phyloP scores from a whole-genome alignment of 2,329 filamentous ascomycete species.

The Torrubiellomyces zombiae region DNA sequence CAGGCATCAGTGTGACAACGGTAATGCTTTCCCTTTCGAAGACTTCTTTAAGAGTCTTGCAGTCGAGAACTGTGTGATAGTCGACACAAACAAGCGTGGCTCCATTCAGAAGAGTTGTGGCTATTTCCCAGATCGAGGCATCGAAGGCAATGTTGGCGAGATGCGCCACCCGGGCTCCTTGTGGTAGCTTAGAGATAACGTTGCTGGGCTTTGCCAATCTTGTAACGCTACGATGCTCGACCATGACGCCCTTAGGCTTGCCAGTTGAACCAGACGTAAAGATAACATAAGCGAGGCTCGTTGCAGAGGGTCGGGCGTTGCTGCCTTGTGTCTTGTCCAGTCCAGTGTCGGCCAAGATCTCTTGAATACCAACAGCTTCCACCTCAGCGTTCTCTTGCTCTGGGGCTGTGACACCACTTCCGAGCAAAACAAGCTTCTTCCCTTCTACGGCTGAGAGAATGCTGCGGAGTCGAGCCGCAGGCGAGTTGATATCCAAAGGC shows the following conservation, averaged over 20 bases:
- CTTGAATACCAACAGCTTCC: no score
- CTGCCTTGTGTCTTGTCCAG: no score
- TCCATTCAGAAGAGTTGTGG: constrained; percentile 4
- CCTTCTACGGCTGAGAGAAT: constrained; percentile 6
- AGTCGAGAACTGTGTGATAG: constrained; percentile 5
- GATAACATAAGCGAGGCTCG: constrained; percentile 10
- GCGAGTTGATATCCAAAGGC: constrained; percentile 8
- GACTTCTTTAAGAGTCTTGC: constrained; percentile 6
- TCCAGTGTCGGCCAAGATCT: no score
- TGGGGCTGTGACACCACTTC: constrained; percentile 1
- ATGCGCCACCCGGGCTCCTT: constrained; percentile 3
- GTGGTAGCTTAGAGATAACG: constrained; percentile 6
- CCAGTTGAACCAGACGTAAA: constrained; percentile 10
- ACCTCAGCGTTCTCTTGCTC: constrained; percentile 2
- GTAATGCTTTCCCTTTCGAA: constrained; percentile 8
- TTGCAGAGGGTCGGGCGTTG: no score
- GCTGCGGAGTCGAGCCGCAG: constrained; percentile 5
- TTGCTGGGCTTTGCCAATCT: constrained; percentile 7
- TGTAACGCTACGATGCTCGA: constrained; percentile 9
- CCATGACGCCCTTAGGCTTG: constrained; percentile 10
- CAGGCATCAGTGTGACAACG: constrained; percentile 9
- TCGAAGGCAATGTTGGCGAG: constrained; percentile 6
- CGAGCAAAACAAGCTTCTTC: constrained; percentile 6
- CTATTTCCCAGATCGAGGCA: constrained; percentile 4
- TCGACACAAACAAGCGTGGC: constrained; percentile 5